A percentile compares a stretch with the other conserved stretches of the same genome.
These are phyloP conservation scores for Ganoderma lingzhi DNA, from an alignment of 1,284 basidiomycete species.

Conservation along the genomic window DNA sequence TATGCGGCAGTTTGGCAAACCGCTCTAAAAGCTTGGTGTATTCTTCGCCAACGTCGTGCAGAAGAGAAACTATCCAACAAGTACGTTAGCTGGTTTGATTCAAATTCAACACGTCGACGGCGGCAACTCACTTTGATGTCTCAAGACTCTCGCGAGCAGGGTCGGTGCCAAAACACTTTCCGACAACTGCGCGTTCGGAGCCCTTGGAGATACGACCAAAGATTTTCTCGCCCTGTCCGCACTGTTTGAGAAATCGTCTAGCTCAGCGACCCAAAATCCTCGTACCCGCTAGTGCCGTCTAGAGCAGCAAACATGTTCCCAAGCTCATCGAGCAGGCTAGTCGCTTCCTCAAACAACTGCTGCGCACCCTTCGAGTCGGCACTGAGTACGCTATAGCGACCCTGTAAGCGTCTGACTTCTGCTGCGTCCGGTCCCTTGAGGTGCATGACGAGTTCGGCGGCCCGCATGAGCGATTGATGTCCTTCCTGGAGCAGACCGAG, in stretches of 20 bases:
- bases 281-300: conserved; percentile 52
- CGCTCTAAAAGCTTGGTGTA: conserved; percentile 66
- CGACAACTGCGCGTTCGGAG: conserved; percentile 37
- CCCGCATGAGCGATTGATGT: conserved; percentile 58
- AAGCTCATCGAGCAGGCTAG: conserved; percentile 64
- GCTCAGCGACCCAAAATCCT: conserved; percentile 24
- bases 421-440: conserved; percentile 64
- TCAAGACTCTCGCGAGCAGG: conserved; percentile 71
- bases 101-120: too few species aligned
- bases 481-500: conserved; percentile 67
- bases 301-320: conserved; percentile 61
- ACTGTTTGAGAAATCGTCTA: too few species aligned
- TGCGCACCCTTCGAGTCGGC: conserved; percentile 56
- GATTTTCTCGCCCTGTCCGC: conserved; percentile 53
- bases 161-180: conserved; percentile 72
- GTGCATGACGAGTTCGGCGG: conserved; percentile 54
- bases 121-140: conserved; percentile 72
- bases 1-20: conserved; percentile 65
- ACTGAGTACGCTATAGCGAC: conserved; percentile 62
- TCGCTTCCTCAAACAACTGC: conserved; percentile 60
- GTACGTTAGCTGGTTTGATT: not conserved
- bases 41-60: conserved; percentile 68
- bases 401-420: conserved; percentile 68
- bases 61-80: conserved; percentile 68
- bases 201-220: conserved; percentile 44